Evolutionary conservation across 2,329 filamentous ascomycete species (phyloP), one percentile per base, ranked within the genome.

Genomic region (Aspergillus neotritici): DNA sequence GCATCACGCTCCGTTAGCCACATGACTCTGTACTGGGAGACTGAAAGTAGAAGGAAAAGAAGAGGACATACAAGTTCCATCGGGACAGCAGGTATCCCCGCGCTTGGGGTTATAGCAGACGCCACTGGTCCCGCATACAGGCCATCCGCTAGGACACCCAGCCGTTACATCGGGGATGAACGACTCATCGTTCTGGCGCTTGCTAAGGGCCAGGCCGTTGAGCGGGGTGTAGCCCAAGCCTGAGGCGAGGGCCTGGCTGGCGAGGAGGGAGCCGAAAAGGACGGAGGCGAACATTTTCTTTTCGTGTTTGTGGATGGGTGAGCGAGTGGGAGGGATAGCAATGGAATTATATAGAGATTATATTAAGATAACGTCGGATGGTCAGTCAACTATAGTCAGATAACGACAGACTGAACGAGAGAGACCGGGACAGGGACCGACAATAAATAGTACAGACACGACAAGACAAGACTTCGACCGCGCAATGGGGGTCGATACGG

Each of bases 21-120:
- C 21, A 8, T 8, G 21, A 25, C 21, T 2, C 6, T 25, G 2
- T 25, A 25, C 6, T 25, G 2, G n/a, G n/a, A n/a, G n/a, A n/a
- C n/a, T n/a, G n/a, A n/a, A n/a, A n/a, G 31, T 17, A 16, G 3
- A 5, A n/a, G 10, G 15, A 11, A 39, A 40, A 28, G 33, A 29
- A 32, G 15, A 21, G 5, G 30, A 36, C 40, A 31, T 42, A 51
- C 48, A 49, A 4, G 46, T 51, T 13, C 46, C 46, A 13, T 41
- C 41, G 3, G 49, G 43, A 29, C 49, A 51, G 25, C 49, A 51
- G 4, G 41, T 44, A 17, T 47, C 33, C 10, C 46, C 49, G 16
- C 40, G 37, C 4, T 28, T 35, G 5, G 49, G 46, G 28, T 47
- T 46, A 29, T 51, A 51, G 43, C 49, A 51, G 43, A 47, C 34